These are phyloP conservation scores for Protomyces gravidus DNA, from an alignment of 1,139 yeast genomes.

Conservation along the genomic window DNA sequence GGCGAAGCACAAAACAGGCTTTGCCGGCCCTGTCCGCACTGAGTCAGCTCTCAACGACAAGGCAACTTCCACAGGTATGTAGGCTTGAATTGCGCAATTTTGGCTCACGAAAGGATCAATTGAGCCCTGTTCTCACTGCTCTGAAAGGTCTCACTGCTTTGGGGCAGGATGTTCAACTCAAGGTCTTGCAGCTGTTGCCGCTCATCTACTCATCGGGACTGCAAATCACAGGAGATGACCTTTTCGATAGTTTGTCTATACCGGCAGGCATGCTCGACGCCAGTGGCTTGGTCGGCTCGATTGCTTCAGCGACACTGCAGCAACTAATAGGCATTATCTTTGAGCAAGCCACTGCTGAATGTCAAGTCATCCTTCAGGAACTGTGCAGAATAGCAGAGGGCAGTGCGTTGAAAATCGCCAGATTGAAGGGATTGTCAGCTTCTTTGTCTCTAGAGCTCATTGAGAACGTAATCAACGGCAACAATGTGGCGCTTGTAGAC, in stretches of 20 bases:
- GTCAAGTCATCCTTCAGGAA: slow-evolving; percentile 18
- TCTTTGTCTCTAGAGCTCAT: slow-evolving; percentile 10
- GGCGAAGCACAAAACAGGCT: not conserved
- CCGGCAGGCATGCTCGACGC: slow-evolving; percentile 7
- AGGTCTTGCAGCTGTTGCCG: slow-evolving; percentile 22
- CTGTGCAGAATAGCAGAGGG: slow-evolving; percentile 4
- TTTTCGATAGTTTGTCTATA: not conserved
- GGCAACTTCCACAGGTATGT: not conserved
- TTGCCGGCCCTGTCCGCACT: not conserved
- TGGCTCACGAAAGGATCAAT: slow-evolving; percentile 3
- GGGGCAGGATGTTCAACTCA: slow-evolving; percentile 9
- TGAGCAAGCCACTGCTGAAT: slow-evolving; percentile 9
- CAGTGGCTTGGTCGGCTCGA: slow-evolving; percentile 14
- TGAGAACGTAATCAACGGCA: slow-evolving; percentile 3
- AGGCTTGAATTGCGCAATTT: not conserved
- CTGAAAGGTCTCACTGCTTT: not conserved
- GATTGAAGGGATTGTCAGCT: not conserved
- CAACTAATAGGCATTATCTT: slow-evolving; percentile 10
- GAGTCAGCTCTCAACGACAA: not conserved
- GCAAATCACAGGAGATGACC: not conserved
- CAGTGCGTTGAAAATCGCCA: not conserved
- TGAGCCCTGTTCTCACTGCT: slow-evolving; percentile 6
- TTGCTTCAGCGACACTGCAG: slow-evolving; percentile 21
- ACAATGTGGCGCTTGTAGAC: not conserved
- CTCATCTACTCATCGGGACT: not conserved